phyloP scores from a whole-genome alignment of 73 alveolate species.

The Diophrys appendiculata region DNA sequence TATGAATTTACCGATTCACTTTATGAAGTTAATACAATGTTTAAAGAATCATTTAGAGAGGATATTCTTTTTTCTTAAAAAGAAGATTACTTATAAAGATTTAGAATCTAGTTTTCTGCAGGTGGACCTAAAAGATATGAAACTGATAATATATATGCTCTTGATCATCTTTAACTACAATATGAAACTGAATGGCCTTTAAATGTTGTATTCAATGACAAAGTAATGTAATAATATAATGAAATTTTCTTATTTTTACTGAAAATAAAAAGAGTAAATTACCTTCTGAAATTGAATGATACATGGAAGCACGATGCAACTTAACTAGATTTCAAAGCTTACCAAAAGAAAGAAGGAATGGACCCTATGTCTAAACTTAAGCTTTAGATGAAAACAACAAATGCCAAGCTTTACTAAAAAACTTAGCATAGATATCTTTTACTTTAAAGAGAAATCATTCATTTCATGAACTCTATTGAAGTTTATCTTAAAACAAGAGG shows the following conservation, averaged over 20 bases:
- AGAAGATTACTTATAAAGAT: background rate
- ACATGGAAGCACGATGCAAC: conserved; percentile 11
- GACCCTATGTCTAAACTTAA: background rate
- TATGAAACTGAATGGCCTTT: conserved; percentile 57
- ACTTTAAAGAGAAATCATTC: conserved; percentile 52
- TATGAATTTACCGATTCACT: conserved; percentile 30
- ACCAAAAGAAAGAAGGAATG: background rate
- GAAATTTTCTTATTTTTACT: conserved; percentile 9
- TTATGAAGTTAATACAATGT: conserved; percentile 37
- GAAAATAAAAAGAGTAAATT: conserved; percentile 47
- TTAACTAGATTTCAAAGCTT: background rate
- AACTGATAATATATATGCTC: conserved; percentile 2
- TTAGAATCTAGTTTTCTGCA: conserved; percentile 11
- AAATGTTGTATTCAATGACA: conserved; percentile 32
- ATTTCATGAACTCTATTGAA: conserved; percentile 42
- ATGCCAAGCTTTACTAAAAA: background rate
- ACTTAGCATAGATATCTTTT: conserved; percentile 27
- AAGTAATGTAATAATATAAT: conserved; percentile 29
- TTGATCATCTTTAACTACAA: conserved; percentile 29
- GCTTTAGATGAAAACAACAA: background rate
- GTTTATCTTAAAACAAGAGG: conserved; percentile 55
- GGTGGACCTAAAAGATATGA: conserved; percentile 9
- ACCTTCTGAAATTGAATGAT: conserved; percentile 23
- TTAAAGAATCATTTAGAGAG: conserved; percentile 30
- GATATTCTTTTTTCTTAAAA: too few species aligned